These are phyloP conservation scores for Erysimum cheiranthoides DNA, from an alignment of 345 rosid genomes.

Conservation along the genomic window DNA sequence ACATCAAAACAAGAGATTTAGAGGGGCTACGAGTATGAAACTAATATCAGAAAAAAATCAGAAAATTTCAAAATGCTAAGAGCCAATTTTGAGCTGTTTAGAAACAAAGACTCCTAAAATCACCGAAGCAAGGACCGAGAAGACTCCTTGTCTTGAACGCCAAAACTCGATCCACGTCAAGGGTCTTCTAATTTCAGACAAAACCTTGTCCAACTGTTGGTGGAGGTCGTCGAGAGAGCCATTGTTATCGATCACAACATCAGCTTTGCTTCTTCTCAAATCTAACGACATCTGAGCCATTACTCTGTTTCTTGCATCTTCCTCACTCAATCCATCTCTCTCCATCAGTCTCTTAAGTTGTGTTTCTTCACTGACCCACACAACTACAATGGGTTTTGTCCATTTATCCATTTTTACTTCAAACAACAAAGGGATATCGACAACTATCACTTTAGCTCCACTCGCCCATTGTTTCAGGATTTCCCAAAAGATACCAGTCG, in stretches of 20 bases:
- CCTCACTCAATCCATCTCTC: slow-evolving; percentile 65
- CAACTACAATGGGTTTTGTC: slow-evolving; percentile 78
- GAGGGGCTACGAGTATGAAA: too few species aligned
- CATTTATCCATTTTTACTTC: slow-evolving; percentile 85
- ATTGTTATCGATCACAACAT: slow-evolving; percentile 77
- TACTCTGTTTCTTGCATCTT: slow-evolving; percentile 79
- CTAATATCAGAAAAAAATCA: neutral
- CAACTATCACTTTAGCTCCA: slow-evolving; percentile 72
- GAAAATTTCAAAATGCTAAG: neutral
- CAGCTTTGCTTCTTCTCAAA: slow-evolving; percentile 68
- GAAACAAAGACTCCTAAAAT: slow-evolving; percentile 53
- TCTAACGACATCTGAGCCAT: slow-evolving; percentile 86
- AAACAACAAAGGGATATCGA: slow-evolving; percentile 82
- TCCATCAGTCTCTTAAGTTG: slow-evolving; percentile 77
- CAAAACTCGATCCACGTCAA: slow-evolving; percentile 83
- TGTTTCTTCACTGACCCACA: slow-evolving; percentile 70
- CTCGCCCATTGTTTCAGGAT: slow-evolving; percentile 73
- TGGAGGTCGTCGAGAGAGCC: slow-evolving; percentile 74
- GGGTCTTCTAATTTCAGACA: slow-evolving; percentile 63
- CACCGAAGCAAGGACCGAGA: slow-evolving; percentile 56
- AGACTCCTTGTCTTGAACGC: slow-evolving; percentile 82
- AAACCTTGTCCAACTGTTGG: slow-evolving; percentile 58
- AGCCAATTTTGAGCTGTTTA: slow-evolving; percentile 46
- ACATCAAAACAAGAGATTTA: too few species aligned
- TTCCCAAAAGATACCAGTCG: slow-evolving; percentile 71